These are phyloP conservation scores for Sporothrix phasma DNA, from an alignment of 2,329 filamentous ascomycete species.

Conservation along the genomic window DNA sequence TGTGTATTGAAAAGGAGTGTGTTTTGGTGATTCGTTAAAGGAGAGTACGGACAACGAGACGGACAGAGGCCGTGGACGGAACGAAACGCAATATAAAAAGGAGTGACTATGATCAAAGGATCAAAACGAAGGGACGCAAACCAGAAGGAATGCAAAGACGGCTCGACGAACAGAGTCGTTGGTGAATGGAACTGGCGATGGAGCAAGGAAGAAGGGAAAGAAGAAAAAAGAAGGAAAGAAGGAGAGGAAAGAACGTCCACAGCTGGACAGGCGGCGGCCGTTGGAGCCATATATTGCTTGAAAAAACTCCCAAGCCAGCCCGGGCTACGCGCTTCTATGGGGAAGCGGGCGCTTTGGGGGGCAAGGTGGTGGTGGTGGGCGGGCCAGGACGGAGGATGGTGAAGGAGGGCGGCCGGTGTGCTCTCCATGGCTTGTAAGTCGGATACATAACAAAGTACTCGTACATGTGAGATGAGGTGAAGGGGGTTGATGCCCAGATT, in stretches of 20 bases:
- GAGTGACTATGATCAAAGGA: slow-evolving; percentile 14
- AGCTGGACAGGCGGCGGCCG: background rate
- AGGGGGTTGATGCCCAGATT: slow-evolving; percentile 1
- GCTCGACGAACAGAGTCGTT: slow-evolving; percentile 9
- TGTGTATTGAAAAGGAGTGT: background rate
- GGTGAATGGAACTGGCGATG: background rate
- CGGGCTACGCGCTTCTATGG: background rate
- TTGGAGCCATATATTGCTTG: slow-evolving; percentile 4
- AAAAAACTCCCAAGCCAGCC: background rate
- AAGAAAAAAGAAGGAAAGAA: background rate
- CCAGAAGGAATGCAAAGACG: slow-evolving; percentile 18
- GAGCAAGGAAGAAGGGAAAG: background rate
- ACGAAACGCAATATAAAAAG: background rate
- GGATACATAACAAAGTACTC: no score
- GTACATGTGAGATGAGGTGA: slow-evolving; percentile 9
- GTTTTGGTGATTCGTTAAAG: background rate
- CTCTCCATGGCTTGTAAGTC: background rate
- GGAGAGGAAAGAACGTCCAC: no score
- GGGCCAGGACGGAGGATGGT: background rate
- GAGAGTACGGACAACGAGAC: background rate
- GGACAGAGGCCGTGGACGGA: background rate
- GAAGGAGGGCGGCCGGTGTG: background rate
- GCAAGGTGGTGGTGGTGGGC: background rate
- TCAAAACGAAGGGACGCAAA: slow-evolving; percentile 21
- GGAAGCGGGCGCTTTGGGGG: background rate